A percentile compares a stretch with the other conserved stretches of the same genome.
phyloP scores from a whole-genome alignment of 2,329 filamentous ascomycete genomes.

The Hypoxylon sp. region DNA sequence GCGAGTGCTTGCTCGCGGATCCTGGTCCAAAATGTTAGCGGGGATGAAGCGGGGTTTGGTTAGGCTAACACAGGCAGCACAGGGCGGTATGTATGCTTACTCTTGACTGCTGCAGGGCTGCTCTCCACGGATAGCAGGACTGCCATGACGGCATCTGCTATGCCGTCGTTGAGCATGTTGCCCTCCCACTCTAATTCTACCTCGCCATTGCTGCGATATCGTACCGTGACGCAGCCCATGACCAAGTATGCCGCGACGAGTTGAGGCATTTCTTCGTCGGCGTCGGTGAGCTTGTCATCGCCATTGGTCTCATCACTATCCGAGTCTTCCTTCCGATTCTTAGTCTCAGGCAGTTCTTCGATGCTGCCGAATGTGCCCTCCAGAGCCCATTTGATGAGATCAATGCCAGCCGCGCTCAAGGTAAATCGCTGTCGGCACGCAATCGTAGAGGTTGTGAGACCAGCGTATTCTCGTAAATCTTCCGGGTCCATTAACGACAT shows the following conservation, averaged over 20 bases:
- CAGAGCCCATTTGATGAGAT: slow-evolving; percentile 92
- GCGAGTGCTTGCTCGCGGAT: slow-evolving; percentile 71
- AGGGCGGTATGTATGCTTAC: slow-evolving; percentile 65
- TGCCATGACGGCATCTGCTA: slow-evolving; percentile 96
- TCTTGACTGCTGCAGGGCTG: slow-evolving; percentile 93
- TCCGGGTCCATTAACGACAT: slow-evolving; percentile 97
- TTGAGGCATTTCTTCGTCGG: slow-evolving; percentile 74
- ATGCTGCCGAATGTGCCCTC: slow-evolving; percentile 94
- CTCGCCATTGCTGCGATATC: slow-evolving; percentile 81
- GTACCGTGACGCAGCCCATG: slow-evolving; percentile 93
- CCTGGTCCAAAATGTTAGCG: slow-evolving; percentile 66
- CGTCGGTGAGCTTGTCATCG: slow-evolving; percentile 65
- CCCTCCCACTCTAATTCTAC: slow-evolving; percentile 97
- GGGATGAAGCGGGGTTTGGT: slow-evolving; percentile 28
- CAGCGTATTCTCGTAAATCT: slow-evolving; percentile 94
- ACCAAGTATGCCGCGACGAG: slow-evolving; percentile 75
- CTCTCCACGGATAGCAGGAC: slow-evolving; percentile 93
- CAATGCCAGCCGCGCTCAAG: slow-evolving; percentile 88
- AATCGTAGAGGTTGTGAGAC: slow-evolving; percentile 95
- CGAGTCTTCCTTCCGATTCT: slow-evolving; percentile 57
- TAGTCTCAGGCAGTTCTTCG: slow-evolving; percentile 75
- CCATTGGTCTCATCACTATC: slow-evolving; percentile 55
- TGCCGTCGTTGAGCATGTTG: slow-evolving; percentile 96
- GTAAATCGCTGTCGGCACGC: slow-evolving; percentile 92
- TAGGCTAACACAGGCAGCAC: slow-evolving; percentile 20